Base-by-base conservation (phyloP, 441 rosid species). In the Rhodomyrtus psidioides region DNA sequence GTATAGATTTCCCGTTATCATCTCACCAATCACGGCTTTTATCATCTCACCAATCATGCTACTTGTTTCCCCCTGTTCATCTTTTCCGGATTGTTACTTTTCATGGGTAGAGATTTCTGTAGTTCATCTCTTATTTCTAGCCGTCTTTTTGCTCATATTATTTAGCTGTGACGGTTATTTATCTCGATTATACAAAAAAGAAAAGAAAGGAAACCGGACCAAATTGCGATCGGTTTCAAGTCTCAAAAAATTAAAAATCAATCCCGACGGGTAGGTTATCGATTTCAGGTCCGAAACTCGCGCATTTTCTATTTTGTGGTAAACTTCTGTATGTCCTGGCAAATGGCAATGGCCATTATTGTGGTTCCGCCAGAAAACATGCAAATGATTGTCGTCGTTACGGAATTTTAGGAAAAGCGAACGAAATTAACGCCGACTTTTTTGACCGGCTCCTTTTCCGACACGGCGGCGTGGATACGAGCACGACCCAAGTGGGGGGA, bases 311-410 rank as follows among this genome's bases (percentile, higher is more conserved):
- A 42, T 42, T 27, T 7, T 39, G 12, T 10, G 12, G 42, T 65
- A 24, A 2, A 34, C 34, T 4, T 34, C 34, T 34, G 3, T 34
- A 2, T 34, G 42, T 34, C 79, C 6, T 9, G 0, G 14, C 23
- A 34, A 0, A 3, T 9, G 0, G 14, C 23, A 34, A 0, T 9
- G 1, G 79, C 79, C 76, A 34, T 9, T 0, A 5, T 9, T 5
- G n/a, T 5, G 46, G 26, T 17, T 30, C 13, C 6, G 44, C 34
- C 75, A 13, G 9, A 62, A 30, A 62, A 65, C 2, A 23, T 34
- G 9, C 76, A 9, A 19, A 65, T 19, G 79, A 34, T 2, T 10
- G 28, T 4, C 6, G 7, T 24, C 15, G 60, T 10, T 24, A 26
- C 28, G 12, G 7, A 57, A 57, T 10, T 10, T 26, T 12, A 57